Evolutionary conservation across 2,329 filamentous ascomycete genomes (phyloP).

Genomic region (Aspergillus melleus): DNA sequence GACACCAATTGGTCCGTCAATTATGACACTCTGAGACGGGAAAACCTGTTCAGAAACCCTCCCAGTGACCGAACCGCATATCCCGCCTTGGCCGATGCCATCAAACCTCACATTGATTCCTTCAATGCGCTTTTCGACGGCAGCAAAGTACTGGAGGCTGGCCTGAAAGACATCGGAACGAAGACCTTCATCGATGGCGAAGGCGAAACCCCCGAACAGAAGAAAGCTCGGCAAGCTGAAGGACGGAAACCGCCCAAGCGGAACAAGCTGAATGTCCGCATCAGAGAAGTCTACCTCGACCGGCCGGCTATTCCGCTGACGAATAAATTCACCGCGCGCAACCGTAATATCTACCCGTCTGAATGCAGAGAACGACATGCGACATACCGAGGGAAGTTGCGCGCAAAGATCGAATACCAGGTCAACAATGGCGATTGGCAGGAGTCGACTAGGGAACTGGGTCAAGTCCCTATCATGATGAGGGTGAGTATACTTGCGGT

Average conservation of each 20-base stretch:
- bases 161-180: constrained; percentile 82
- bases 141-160: constrained; percentile 72
- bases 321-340: constrained; percentile 78
- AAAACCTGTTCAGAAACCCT: constrained; percentile 85
- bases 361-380: constrained; percentile 94
- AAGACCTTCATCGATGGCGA: constrained; percentile 85
- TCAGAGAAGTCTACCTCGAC: constrained; percentile 79
- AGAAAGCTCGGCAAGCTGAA: constrained; percentile 49
- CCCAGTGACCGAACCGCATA: constrained; percentile 86
- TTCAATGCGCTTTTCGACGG: constrained; percentile 87
- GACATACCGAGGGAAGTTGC: constrained; percentile 84
- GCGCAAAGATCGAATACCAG: constrained; percentile 77
- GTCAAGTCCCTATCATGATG: constrained; percentile 89
- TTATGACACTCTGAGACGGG: constrained; percentile 81
- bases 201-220: constrained; percentile 41
- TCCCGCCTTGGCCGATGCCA: constrained; percentile 79
- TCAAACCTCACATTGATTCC: constrained; percentile 89
- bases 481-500: constrained; percentile 57
- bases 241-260: constrained; percentile 56
- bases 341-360: constrained; percentile 82
- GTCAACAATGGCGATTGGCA: constrained; percentile 84
- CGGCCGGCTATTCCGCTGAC: constrained; percentile 75
- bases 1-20: constrained; percentile 77
- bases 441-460: constrained; percentile 81
- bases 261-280: constrained; percentile 75